Base-by-base conservation (phyloP, 2,329 filamentous ascomycete species). In the Claviceps spartinae region DNA sequence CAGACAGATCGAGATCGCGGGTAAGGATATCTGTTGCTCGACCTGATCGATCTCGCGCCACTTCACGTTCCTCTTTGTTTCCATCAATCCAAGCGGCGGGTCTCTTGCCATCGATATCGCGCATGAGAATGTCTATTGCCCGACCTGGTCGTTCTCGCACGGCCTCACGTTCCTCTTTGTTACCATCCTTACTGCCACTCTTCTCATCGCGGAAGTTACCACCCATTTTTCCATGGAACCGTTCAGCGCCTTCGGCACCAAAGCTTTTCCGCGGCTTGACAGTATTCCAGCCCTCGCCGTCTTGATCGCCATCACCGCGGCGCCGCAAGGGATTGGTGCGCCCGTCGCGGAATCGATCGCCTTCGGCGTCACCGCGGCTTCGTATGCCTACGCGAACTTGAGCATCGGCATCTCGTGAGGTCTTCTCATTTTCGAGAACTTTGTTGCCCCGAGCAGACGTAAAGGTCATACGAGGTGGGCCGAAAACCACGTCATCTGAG, bases 401-500 rank as follows among this genome's bases (percentile, higher is more conserved):
- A 13, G 68, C 61, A 24, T 80, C 76, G 7, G 65, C 52, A 48
- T 79, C 77, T 59, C 77, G 81, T 24, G 62, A 55, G 2, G 69
- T 62, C 58, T 79, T 81, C 30, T 83, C 76, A 30, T 69, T 70
- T 48, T 80, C 78, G 48, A 73, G 68, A 14, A 69, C 68, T 54
- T 75, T 72, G 50, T 68, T 65, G 24, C 78, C 72, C 54, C 85
- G 86, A 22, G 84, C 78, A 1, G 89, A 94, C 50, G 87, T 81
- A 67, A 96, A 95, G 45, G 82, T 81, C 47, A 82, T 87, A 66
- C 87, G 86, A 1, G 89, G 87, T 20, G 89, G 89, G 14, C 87
- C 89, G 53, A 95, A 84, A 54, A 93, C 78, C 53, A 94, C 85
- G 57, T 94, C 88, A 60, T 95, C 90, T 61, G 79, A 71, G 65